Percentiles rank a stretch among this genome's conserved stretches.
These are phyloP conservation scores for Phytophthora ohioensis DNA, from an alignment of 352 stramenopile species.

Conservation along the genomic window DNA sequence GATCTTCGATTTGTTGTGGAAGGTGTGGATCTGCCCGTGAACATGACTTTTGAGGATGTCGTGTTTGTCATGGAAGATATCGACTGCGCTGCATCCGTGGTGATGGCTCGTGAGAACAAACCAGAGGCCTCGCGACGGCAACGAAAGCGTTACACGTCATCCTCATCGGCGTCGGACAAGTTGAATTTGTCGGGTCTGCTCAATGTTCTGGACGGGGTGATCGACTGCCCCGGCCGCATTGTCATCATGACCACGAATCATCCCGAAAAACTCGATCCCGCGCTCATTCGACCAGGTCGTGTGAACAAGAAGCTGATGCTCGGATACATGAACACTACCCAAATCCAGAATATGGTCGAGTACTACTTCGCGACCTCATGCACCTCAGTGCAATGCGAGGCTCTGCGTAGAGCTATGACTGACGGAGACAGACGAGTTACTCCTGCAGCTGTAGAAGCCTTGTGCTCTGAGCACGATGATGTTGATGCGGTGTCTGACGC, in stretches of 20 bases:
- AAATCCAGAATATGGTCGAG: constrained; percentile 71
- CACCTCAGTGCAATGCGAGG: constrained; percentile 20
- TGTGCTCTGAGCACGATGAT: constrained; percentile 55
- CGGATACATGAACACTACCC: constrained; percentile 57
- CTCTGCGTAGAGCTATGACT: constrained; percentile 16
- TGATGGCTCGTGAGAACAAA: constrained; percentile 54
- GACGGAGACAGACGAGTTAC: constrained; percentile 26
- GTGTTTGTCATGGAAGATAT: constrained; percentile 93
- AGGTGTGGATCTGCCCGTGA: constrained; percentile 69
- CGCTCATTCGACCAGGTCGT: constrained; percentile 89
- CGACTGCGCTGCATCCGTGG: constrained; percentile 80
- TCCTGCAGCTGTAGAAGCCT: constrained; percentile 55
- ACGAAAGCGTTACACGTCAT: constrained; percentile 16
- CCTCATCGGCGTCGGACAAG: constrained; percentile 43
- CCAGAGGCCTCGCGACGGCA: constrained; percentile 16
- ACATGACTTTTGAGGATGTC: constrained; percentile 82
- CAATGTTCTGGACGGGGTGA: constrained; percentile 92
- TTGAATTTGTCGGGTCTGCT: constrained; percentile 88
- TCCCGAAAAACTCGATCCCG: constrained; percentile 85
- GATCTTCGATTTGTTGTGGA: constrained; percentile 69
- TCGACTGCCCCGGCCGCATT: constrained; percentile 78
- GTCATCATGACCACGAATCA: constrained; percentile 91
- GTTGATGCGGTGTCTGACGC: constrained; percentile 27
- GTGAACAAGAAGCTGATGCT: constrained; percentile 91
- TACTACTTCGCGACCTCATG: constrained; percentile 63